A percentile compares a stretch with the other conserved stretches of the same genome.
Evolutionary conservation across 169 alveolate species (phyloP).

Genomic region (Eimeria maxima): DNA sequence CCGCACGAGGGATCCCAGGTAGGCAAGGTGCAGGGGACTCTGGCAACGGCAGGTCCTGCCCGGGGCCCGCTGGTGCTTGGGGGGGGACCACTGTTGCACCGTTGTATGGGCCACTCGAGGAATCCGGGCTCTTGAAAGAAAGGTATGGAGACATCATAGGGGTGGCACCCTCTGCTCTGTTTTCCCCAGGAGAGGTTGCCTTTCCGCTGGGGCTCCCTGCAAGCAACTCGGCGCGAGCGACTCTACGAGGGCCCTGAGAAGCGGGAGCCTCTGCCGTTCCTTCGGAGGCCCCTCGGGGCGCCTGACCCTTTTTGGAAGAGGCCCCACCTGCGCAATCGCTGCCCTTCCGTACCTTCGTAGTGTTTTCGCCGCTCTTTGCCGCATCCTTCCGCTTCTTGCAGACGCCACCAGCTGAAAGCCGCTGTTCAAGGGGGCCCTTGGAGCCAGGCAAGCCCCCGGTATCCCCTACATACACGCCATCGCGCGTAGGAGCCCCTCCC

Average conservation of each 20-base stretch:
- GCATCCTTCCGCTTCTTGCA: conserved; percentile 66
- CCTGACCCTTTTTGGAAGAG: conserved; percentile 35
- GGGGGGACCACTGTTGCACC: neutral
- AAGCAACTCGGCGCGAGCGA: neutral
- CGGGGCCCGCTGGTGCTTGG: neutral
- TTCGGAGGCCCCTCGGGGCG: neutral
- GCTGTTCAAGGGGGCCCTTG: conserved; percentile 48
- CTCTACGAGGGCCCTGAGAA: conserved; percentile 1
- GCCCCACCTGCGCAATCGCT: conserved; percentile 23
- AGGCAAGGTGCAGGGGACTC: conserved; percentile 16
- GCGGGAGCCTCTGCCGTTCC: neutral
- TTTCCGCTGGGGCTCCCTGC: conserved; percentile 11
- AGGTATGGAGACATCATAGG: conserved; percentile 33
- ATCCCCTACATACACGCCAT: neutral
- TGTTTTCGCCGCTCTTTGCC: conserved; percentile 22
- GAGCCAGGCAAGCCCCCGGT: neutral
- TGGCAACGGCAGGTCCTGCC: conserved; percentile 20
- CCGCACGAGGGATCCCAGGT: neutral
- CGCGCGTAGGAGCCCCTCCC: conserved; percentile 25
- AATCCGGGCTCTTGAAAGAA: neutral
- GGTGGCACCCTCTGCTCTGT: conserved; percentile 15
- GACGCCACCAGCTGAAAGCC: neutral
- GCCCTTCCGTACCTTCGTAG: conserved; percentile 60
- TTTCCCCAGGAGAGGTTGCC: conserved; percentile 7
- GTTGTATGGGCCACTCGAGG: neutral